These are phyloP conservation scores for Peltaster fructicola DNA, from an alignment of 2,329 filamentous ascomycete species.

Conservation along the genomic window DNA sequence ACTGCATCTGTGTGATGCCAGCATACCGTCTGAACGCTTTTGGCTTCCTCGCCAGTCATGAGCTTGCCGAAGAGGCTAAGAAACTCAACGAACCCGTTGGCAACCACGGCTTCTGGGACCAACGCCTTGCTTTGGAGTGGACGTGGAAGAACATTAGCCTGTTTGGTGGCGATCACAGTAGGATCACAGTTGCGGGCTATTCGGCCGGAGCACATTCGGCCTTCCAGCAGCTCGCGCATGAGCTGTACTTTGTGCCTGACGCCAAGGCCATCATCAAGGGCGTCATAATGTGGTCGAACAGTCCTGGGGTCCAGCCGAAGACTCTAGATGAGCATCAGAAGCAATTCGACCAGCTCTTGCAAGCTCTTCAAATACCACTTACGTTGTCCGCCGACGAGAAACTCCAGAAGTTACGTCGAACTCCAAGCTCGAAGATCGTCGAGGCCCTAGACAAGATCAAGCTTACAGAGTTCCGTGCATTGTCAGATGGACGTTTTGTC, in stretches of 20 bases:
- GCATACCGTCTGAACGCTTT: constrained; percentile 40
- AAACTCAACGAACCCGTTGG: constrained; percentile 20
- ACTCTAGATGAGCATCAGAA: constrained; percentile 27
- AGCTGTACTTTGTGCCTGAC: constrained; percentile 30
- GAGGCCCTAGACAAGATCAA: constrained; percentile 25
- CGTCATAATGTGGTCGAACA: constrained; percentile 37
- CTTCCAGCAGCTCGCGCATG: constrained; percentile 40
- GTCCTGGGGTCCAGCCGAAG: constrained; percentile 37
- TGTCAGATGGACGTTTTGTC: constrained; percentile 33
- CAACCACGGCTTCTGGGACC: constrained; percentile 41
- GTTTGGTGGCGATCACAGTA: constrained; percentile 33
- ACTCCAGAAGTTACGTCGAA: constrained; percentile 25
- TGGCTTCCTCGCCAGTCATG: constrained; percentile 35
- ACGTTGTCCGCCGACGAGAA: constrained; percentile 25
- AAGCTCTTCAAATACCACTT: constrained; percentile 25
- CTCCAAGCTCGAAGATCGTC: constrained; percentile 24
- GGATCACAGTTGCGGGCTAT: constrained; percentile 38
- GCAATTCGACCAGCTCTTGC: constrained; percentile 35
- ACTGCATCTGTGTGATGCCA: constrained; percentile 35
- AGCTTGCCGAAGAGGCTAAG: constrained; percentile 27
- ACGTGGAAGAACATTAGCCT: constrained; percentile 31
- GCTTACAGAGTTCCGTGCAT: constrained; percentile 37
- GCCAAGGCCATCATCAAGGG: constrained; percentile 31
- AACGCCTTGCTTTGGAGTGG: constrained; percentile 38
- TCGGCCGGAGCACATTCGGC: constrained; percentile 39